Percentiles rank a stretch among this genome's conserved stretches.
phyloP scores from a whole-genome alignment of 108 stramenopile species.

The Fragilariopsis cylindrus region DNA sequence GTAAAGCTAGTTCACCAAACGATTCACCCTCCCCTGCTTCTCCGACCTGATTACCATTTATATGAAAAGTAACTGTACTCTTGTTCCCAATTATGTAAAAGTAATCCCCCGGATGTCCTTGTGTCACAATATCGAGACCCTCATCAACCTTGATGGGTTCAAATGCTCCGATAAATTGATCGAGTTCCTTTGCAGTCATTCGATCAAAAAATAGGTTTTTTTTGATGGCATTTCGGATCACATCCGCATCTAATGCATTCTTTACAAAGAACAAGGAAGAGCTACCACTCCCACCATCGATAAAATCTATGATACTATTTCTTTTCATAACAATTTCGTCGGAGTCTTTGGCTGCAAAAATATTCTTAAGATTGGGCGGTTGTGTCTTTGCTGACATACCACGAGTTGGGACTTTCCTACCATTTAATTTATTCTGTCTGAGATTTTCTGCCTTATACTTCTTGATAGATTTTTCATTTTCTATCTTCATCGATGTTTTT shows the following conservation, averaged over 20 bases:
- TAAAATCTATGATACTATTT: not conserved
- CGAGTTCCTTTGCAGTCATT: conserved; percentile 47
- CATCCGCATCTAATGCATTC: conserved; percentile 43
- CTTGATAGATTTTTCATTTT: not conserved
- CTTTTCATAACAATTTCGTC: not conserved
- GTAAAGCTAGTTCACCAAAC: conserved; percentile 82
- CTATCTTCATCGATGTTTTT: not conserved
- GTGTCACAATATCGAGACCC: conserved; percentile 56
- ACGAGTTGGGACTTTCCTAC: conserved; percentile 2
- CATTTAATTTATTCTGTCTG: not conserved
- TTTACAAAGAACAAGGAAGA: not conserved
- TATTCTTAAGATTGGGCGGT: conserved; percentile 35
- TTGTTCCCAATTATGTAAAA: conserved; percentile 70
- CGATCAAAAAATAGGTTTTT: conserved; percentile 61
- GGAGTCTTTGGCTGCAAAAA: conserved; percentile 34
- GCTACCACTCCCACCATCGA: not conserved
- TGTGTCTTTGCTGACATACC: conserved; percentile 20
- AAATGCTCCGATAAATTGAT: conserved; percentile 59
- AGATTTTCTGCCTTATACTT: not conserved
- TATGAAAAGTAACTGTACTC: conserved; percentile 62
- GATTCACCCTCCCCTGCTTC: conserved; percentile 40
- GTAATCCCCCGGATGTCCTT: conserved; percentile 71
- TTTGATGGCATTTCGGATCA: conserved; percentile 56
- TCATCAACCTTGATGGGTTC: conserved; percentile 47
- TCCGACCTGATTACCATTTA: conserved; percentile 60